These are phyloP conservation scores for Dovyalis caffra DNA, from an alignment of 345 rosid genomes.

Conservation along the genomic window DNA sequence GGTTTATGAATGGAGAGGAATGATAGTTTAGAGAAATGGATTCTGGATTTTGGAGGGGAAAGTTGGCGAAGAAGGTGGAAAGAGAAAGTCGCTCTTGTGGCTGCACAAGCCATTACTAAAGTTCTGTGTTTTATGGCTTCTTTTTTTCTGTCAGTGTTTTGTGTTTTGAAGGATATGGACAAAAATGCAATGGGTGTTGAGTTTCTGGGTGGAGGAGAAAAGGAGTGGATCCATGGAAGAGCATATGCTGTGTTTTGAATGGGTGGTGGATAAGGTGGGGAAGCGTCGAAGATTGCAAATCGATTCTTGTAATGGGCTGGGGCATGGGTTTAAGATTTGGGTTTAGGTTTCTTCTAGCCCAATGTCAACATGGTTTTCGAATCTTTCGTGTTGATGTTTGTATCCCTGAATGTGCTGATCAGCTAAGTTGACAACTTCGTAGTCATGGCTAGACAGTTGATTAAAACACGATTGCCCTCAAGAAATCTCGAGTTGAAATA, in stretches of 20 bases:
- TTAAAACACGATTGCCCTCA: too few species aligned
- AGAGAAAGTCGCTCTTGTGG: conserved; percentile 53
- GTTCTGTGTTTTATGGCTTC: not conserved
- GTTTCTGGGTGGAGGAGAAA: conserved; percentile 41
- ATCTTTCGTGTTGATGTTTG: too few species aligned
- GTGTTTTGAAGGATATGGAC: not conserved
- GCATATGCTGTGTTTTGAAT: conserved; percentile 27
- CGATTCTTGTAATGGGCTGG: not conserved
- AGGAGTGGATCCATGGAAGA: conserved; percentile 41
- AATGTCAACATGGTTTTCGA: too few species aligned
- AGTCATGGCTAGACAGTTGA: too few species aligned
- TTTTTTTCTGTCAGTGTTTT: not conserved
- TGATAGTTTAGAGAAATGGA: conserved; percentile 27
- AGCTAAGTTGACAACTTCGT: too few species aligned
- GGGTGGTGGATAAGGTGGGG: conserved; percentile 12
- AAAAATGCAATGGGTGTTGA: not conserved
- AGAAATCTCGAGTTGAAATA: too few species aligned
- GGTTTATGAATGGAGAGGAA: conserved; percentile 22
- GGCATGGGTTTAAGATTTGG: not conserved
- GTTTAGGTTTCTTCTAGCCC: not conserved
- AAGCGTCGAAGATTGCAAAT: not conserved
- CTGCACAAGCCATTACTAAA: conserved; percentile 61
- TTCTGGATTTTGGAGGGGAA: conserved; percentile 16
- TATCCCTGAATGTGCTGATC: too few species aligned
- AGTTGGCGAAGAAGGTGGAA: conserved; percentile 42